Percentiles rank a stretch among this genome's conserved stretches.
Conservation (phyloP, 2,329 filamentous ascomycete genomes). For the Pseudogymnoascus destructans region DNA sequence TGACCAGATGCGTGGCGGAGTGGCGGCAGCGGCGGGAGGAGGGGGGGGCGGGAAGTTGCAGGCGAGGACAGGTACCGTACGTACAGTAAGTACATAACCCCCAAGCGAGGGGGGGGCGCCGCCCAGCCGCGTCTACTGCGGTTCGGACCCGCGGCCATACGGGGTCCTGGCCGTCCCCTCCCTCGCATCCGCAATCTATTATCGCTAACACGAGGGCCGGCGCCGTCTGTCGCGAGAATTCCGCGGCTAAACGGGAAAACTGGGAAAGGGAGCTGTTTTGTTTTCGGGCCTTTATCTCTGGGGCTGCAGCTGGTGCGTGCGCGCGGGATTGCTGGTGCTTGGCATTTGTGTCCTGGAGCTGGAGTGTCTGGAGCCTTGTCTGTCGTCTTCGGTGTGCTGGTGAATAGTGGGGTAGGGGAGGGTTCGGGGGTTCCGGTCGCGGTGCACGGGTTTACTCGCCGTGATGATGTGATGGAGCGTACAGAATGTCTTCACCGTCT, state of each 20-base stretch:
- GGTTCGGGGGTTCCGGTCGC: background rate
- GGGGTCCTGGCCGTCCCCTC: background rate
- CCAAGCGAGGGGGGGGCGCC: background rate
- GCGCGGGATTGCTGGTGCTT: background rate
- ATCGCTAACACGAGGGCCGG: constrained; percentile 2
- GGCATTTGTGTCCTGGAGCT: background rate
- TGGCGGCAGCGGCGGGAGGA: background rate
- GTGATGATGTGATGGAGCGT: background rate
- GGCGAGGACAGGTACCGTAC: background rate
- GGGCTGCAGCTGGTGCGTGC: background rate
- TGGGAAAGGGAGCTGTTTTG: background rate
- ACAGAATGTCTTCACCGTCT: background rate
- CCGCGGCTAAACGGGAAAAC: constrained; percentile 3
- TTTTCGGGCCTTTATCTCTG: constrained; percentile 5
- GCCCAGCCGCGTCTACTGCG: background rate
- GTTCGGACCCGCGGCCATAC: background rate
- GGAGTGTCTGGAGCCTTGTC: background rate
- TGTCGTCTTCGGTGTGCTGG: background rate
- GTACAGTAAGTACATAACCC: background rate
- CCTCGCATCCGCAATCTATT: background rate
- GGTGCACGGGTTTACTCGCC: background rate
- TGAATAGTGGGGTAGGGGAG: background rate
- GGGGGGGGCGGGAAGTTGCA: background rate
- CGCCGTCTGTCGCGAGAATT: background rate
- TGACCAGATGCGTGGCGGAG: background rate